These are phyloP conservation scores for Curvularia verruculosa DNA, from an alignment of 2,329 filamentous ascomycete genomes.

Conservation along the genomic window DNA sequence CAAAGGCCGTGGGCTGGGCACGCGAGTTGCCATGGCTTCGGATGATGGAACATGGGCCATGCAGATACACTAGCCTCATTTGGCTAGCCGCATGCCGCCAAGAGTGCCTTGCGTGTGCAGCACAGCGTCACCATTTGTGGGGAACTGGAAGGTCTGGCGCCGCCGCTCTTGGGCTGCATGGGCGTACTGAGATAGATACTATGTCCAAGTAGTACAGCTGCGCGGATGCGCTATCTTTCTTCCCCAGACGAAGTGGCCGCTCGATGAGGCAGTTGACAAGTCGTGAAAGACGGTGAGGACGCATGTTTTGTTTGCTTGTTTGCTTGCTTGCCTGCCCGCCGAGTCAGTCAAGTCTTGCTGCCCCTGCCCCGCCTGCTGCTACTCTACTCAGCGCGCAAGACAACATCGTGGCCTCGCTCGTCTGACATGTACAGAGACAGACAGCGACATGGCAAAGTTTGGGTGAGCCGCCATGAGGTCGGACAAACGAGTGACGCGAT, in stretches of 20 bases:
- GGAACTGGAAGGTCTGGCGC: slow-evolving; percentile 35
- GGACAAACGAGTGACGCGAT: slow-evolving; percentile 11
- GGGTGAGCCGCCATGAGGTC: slow-evolving; percentile 8
- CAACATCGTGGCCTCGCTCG: slow-evolving; percentile 12
- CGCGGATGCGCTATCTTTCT: slow-evolving; percentile 38
- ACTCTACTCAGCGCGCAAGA: too few species aligned
- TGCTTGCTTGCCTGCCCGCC: slow-evolving; percentile 10
- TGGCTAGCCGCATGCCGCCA: slow-evolving; percentile 28
- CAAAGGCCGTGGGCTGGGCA: slow-evolving; percentile 31
- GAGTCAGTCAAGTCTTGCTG: slow-evolving; percentile 18
- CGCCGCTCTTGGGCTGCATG: slow-evolving; percentile 27
- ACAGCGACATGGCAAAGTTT: slow-evolving; percentile 18
- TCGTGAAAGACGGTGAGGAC: slow-evolving; percentile 27
- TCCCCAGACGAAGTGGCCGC: slow-evolving; percentile 34
- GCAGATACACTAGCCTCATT: slow-evolving; percentile 28
- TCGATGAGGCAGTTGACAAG: slow-evolving; percentile 30
- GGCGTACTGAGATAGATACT: too few species aligned
- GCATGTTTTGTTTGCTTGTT: slow-evolving; percentile 29
- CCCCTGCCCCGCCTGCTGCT: slow-evolving; percentile 17
- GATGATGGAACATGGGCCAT: slow-evolving; percentile 33
- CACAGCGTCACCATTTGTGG: slow-evolving; percentile 47
- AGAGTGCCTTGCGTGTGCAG: slow-evolving; percentile 29
- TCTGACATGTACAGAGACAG: too few species aligned
- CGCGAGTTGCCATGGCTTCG: slow-evolving; percentile 39
- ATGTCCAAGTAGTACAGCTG: slow-evolving; percentile 27